Base-by-base conservation (phyloP, 768 basidiomycete genomes). In the Psilocybe azurescens region DNA sequence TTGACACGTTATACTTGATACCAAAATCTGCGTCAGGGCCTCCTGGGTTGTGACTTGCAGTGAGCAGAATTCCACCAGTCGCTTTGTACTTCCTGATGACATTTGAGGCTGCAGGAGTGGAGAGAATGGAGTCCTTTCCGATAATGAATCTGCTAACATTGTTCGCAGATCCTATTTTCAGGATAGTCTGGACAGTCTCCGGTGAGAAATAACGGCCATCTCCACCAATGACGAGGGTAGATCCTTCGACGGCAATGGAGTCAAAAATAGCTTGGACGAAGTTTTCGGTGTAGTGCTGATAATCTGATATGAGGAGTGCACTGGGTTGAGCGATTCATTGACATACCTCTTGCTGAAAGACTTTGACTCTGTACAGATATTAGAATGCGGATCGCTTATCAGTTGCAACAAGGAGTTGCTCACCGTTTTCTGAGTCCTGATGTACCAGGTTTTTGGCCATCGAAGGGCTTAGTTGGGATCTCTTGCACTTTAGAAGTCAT, bases 1-100 rank as follows among this genome's bases (percentile, higher is more conserved):
- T 99, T 41, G 90, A 89, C 52, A 95, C 91, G 77, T 99, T 99
- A 83, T 97, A 99, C 79, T 99, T 99, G 86, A 99, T 98, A 52
- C 97, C 97, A 74, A 99, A 99, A 77, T 99, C 97, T 70, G 93
- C 91, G 72, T 94, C 86, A n/a, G 97, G 97, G 24, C 97, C 97
- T 58, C 97, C 97, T 16, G 97, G 96, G 77, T 99, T 99, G 83
- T 99, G 97, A 63, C 89, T 91, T 16, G 97, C 97, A 5, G 97
- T 99, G 66, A 99, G 83, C 57, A 99, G 83, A 76, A 99, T 99
- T 65, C 97, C 97, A 49, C 97, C 97, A 68, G 93, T 87, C 3
- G 96, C 96, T 77, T 97, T 95, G 82, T 94, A 94, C 69, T 95
- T 94, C 65, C 97, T 84, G 77, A 99, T 99, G 68, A 97, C 79